A percentile compares a stretch with the other conserved stretches of the same genome.
These are phyloP conservation scores for Isoetes engelmannii DNA, from an alignment of 83 land plant species.

Conservation along the genomic window DNA sequence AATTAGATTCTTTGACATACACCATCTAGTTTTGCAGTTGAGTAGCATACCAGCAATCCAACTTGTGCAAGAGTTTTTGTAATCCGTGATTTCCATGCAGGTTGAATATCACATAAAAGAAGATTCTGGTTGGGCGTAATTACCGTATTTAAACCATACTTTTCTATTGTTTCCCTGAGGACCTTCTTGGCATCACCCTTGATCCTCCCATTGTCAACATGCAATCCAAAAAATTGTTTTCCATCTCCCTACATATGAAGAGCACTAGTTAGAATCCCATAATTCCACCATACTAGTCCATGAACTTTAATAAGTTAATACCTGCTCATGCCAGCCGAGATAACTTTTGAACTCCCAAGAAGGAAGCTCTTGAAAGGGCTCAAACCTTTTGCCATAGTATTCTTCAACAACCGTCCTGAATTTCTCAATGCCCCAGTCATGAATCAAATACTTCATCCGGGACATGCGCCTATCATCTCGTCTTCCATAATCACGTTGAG, in stretches of 20 bases:
- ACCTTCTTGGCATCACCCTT: slow-evolving; percentile 70
- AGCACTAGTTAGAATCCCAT: too few relatives aligned
- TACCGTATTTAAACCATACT: slow-evolving; percentile 65
- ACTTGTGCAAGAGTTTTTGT: slow-evolving; percentile 67
- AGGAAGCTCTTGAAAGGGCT: slow-evolving; percentile 74
- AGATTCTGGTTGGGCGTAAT: slow-evolving; percentile 96
- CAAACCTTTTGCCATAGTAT: slow-evolving; percentile 90
- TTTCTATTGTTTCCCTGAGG: slow-evolving; percentile 81
- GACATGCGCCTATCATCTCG: slow-evolving; percentile 89
- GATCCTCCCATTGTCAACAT: slow-evolving; percentile 91
- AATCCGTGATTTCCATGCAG: slow-evolving; percentile 63
- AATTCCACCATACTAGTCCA: neutral
- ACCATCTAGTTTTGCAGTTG: neutral
- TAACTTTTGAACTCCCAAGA: slow-evolving; percentile 90
- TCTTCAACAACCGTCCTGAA: slow-evolving; percentile 86
- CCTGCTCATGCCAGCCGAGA: slow-evolving; percentile 99
- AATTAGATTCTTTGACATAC: too few relatives aligned
- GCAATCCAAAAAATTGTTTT: slow-evolving; percentile 65
- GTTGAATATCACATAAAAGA: slow-evolving; percentile 73
- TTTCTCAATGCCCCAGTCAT: slow-evolving; percentile 96
- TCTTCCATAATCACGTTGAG: slow-evolving; percentile 96
- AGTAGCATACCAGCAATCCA: slow-evolving; percentile 64
- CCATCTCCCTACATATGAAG: slow-evolving; percentile 71
- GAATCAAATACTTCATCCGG: slow-evolving; percentile 87
- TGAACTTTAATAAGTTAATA: slow-evolving; percentile 7